phyloP scores from a whole-genome alignment of 106 monocot species.

The Acorus gramineus region DNA sequence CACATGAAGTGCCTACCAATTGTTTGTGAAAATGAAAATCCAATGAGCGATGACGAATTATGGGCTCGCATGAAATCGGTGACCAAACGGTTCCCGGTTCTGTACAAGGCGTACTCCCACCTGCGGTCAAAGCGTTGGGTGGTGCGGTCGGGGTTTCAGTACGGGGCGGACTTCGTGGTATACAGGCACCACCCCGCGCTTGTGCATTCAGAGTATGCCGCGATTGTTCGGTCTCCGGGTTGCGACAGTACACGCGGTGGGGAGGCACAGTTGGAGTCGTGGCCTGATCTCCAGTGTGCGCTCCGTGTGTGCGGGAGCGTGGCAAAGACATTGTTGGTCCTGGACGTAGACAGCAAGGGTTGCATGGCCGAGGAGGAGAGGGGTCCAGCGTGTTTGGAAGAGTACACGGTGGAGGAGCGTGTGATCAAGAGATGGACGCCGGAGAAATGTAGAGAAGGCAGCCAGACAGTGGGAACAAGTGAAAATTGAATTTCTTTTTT shows the following conservation, averaged over 20 bases:
- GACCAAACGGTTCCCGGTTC: slow-evolving; percentile 21
- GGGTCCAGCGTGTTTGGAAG: no score
- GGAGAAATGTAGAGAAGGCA: no score
- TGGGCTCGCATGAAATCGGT: slow-evolving; percentile 33
- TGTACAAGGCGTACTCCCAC: slow-evolving; percentile 64
- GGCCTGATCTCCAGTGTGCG: slow-evolving; percentile 51
- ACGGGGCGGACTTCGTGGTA: slow-evolving; percentile 72
- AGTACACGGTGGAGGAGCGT: no score
- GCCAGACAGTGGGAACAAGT: no score
- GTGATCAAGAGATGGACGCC: no score
- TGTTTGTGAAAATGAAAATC: background rate
- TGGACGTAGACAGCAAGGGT: background rate
- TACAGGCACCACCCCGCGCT: slow-evolving; percentile 78
- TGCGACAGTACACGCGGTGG: background rate
- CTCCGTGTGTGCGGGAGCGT: slow-evolving; percentile 55
- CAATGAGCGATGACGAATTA: slow-evolving; percentile 17
- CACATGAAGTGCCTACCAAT: slow-evolving; percentile 38
- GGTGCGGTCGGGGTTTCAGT: slow-evolving; percentile 43
- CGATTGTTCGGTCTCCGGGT: slow-evolving; percentile 30
- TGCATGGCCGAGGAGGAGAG: no score
- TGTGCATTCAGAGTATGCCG: slow-evolving; percentile 58
- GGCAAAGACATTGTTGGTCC: slow-evolving; percentile 45
- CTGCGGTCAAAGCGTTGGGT: slow-evolving; percentile 72
- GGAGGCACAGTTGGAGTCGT: slow-evolving; percentile 17
- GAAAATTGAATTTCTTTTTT: no score